A percentile compares a stretch with the other conserved stretches of the same genome.
Evolutionary conservation across 2,329 filamentous ascomycete genomes (phyloP).

Genomic region (Teratosphaeria nubilosa): DNA sequence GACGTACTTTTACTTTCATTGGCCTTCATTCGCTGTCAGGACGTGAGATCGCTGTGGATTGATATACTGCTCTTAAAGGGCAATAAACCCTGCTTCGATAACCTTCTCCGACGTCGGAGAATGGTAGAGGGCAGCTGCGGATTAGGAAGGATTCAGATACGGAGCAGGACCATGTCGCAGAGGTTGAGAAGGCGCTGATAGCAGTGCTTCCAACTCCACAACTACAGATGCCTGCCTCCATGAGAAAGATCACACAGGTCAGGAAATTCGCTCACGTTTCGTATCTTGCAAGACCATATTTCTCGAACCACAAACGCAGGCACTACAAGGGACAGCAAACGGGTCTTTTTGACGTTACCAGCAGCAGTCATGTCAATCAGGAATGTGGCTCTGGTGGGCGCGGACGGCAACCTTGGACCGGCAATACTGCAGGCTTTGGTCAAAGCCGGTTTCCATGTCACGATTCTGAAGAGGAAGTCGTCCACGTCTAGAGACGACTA

Average conservation of each 20-base stretch:
- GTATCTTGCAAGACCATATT: not conserved
- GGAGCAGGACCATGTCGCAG: not conserved
- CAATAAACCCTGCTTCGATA: too few species aligned
- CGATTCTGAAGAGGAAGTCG: conserved; percentile 43
- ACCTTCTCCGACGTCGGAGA: not conserved
- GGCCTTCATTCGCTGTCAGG: not conserved
- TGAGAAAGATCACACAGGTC: not conserved
- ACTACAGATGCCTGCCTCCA: too few species aligned
- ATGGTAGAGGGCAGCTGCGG: not conserved
- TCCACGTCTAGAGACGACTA: conserved; percentile 31
- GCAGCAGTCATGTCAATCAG: conserved; percentile 23
- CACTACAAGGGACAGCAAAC: not conserved
- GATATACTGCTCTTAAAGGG: not conserved
- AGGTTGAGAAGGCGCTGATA: not conserved
- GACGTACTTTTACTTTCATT: not conserved
- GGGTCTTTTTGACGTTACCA: not conserved
- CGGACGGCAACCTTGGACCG: conserved; percentile 36
- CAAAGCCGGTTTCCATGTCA: conserved; percentile 41
- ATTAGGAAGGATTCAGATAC: not conserved
- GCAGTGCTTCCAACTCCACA: not conserved
- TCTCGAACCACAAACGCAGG: not conserved
- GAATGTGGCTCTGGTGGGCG: conserved; percentile 36
- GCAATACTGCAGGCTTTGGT: conserved; percentile 32
- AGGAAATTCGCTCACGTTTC: not conserved
- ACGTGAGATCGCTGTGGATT: not conserved